Percentiles rank a stretch among this genome's conserved stretches.
These are phyloP conservation scores for Ophiostoma montium DNA, from an alignment of 2,329 filamentous ascomycete genomes.

Conservation along the genomic window DNA sequence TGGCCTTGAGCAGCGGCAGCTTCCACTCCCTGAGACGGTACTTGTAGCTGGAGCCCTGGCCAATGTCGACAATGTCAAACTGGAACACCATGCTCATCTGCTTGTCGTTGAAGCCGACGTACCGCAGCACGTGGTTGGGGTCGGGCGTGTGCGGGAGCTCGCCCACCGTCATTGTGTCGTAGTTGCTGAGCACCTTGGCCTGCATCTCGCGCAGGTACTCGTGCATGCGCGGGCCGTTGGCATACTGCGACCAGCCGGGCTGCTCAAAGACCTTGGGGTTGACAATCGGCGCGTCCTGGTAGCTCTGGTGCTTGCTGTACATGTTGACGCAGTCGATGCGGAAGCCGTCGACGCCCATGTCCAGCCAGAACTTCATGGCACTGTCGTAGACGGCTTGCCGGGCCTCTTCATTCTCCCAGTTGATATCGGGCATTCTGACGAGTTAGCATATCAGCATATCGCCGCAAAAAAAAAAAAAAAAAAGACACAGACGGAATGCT, in stretches of 20 bases:
- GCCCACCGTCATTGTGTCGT: conserved; percentile 56
- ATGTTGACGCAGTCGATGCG: conserved; percentile 64
- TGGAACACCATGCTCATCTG: conserved; percentile 59
- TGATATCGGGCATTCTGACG: conserved; percentile 61
- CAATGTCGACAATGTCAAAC: conserved; percentile 50
- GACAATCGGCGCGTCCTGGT: conserved; percentile 36
- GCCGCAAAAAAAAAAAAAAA: too few relatives aligned
- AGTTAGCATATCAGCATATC: background rate
- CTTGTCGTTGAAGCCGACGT: conserved; percentile 41
- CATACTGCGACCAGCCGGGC: conserved; percentile 41
- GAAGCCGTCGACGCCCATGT: conserved; percentile 59
- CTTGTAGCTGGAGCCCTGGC: conserved; percentile 31
- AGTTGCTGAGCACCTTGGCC: conserved; percentile 38
- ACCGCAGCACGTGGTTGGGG: conserved; percentile 39
- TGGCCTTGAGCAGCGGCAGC: conserved; percentile 28
- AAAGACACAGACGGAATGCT: too few relatives aligned
- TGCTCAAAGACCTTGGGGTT: conserved; percentile 32
- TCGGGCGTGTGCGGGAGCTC: conserved; percentile 52
- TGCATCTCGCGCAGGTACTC: conserved; percentile 56
- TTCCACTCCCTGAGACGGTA: conserved; percentile 38
- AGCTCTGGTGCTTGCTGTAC: conserved; percentile 47
- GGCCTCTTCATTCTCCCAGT: conserved; percentile 61
- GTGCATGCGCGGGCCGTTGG: conserved; percentile 55
- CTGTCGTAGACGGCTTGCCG: conserved; percentile 56
- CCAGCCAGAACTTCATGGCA: conserved; percentile 67